Base-by-base conservation (phyloP, 2,329 filamentous ascomycete species). In the Chaetomium globosum region DNA sequence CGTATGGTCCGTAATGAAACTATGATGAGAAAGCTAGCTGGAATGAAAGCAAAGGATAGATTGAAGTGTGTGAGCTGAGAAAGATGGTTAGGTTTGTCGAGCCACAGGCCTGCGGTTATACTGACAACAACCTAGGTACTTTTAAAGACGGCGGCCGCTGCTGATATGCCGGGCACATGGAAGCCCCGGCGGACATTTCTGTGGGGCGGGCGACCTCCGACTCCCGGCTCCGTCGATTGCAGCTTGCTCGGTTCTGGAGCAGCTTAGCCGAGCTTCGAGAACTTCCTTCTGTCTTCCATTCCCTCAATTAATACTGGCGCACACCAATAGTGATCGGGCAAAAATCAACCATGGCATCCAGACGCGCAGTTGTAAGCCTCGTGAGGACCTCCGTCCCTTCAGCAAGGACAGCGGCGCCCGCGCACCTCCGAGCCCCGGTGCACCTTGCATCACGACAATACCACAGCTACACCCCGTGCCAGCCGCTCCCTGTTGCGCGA, bases 191-290 rank as follows among this genome's bases (percentile, higher is more conserved):
- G 31, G 46, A 36, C 46, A 60, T 49, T 48, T 53, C 58, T 48
- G 63, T 65, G 63, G 63, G 58, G 62, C 48, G 63, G 58, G 62
- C 48, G 12, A 33, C 9, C 19, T 28, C 48, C 61, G 55, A 52
- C 31, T 59, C 33, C 33, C 55, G 54, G 61, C 19, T 16, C 49
- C 31, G 48, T 52, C 1, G 33, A 19, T 19, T 43, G 39, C 16
- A 43, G 39, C 39, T 57, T n/a, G 33, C 21, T 48, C 39, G 53
- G 60, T 28, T 51, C 30, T 56, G 43, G 60, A 52, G 16, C 52
- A 56, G 26, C 59, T 62, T 49, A 62, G 13, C 51, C 59, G 52
- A 55, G 28, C 51, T 54, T 28, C n/a, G 23, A n/a, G 13, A 49
- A 12, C 53, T n/a, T 28, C 43, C 21, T 39, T 56, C 43, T n/a